Base-by-base conservation (phyloP, 306 rosid genomes). In the Pyrus bretschneideri region DNA sequence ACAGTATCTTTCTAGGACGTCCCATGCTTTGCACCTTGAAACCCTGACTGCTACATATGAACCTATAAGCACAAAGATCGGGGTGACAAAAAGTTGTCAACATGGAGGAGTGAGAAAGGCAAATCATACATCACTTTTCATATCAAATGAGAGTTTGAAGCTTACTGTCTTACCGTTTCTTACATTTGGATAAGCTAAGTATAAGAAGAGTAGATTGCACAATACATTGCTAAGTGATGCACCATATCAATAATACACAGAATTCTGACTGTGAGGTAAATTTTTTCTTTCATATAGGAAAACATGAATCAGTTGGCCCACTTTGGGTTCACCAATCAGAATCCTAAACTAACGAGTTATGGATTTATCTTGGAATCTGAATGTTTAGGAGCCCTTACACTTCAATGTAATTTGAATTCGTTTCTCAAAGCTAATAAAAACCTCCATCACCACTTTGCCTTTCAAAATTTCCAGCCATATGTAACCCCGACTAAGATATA, bases 21-120 rank as follows among this genome's bases (percentile, higher is more conserved):
- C 86, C 87, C 86, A 33, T 4, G 59, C 68, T 75, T 78, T 85
- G 83, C 76, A 52, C 71, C 87, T 72, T 62, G 85, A 84, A 78
- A 79, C 85, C 71, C 71, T 81, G 54, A 45, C 57, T 76, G 83
- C 70, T 31, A 45, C 76, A 80, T 64, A 60, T 54, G 89, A 83
- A 81, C 87, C 92, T 80, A 80, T 74, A 66, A 33, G 21, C 57
- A 58, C 84, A 67, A 70, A 81, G 22, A 58, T 73, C 4, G 51
- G 51, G 38, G 44, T 46, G 33, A 29, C 33, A 58, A 44, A 18
- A 29, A n/a, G 25, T 60, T 52, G 9, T 19, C 30, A 72, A n/a
- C 29, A 25, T 45, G 33, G 42, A 38, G 23, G 40, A 63, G n/a
- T 35, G 17, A 33, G n/a, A 60, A 71, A 18, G 10, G 45, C 1